These are phyloP conservation scores for Talaromyces sp. DNA, from an alignment of 2,329 filamentous ascomycete genomes.

Conservation along the genomic window DNA sequence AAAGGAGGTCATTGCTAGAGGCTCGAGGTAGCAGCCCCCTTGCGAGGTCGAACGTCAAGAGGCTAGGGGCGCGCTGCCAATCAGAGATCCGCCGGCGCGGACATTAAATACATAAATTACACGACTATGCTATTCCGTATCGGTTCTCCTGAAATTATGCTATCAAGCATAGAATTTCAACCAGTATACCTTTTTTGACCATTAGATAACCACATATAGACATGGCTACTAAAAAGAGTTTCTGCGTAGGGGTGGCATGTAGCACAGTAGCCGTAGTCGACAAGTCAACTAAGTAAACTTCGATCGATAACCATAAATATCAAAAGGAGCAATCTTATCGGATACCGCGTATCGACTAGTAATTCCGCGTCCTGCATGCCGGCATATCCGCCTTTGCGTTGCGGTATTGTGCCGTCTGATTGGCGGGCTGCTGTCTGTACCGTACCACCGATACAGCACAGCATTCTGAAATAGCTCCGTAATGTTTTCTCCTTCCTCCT, in stretches of 20 bases:
- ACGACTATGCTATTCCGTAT: conserved; percentile 1
- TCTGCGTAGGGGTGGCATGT: not conserved
- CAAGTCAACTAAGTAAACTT: not conserved
- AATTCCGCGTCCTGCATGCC: conserved; percentile 11
- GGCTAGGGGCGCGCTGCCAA: conserved; percentile 8
- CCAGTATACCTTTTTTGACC: not conserved
- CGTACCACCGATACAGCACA: conserved; percentile 12
- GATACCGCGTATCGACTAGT: conserved; percentile 10
- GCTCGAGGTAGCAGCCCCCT: conserved; percentile 2
- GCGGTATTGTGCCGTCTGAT: not conserved
- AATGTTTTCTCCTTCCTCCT: conserved; percentile 7
- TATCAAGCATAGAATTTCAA: not conserved
- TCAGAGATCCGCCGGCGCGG: conserved; percentile 6
- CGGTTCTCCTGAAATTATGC: not conserved
- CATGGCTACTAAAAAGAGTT: not conserved
- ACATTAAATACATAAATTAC: conserved; percentile 8
- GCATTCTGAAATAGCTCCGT: conserved; percentile 5
- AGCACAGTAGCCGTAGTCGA: not conserved
- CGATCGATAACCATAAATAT: not conserved
- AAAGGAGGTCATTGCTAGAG: not conserved
- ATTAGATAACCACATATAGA: not conserved
- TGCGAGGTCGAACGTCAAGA: conserved; percentile 3
- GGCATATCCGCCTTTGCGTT: not conserved
- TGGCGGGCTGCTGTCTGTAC: conserved; percentile 1
- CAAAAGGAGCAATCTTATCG: conserved; percentile 16